These are phyloP conservation scores for Acrocalymma vagum DNA, from an alignment of 2,329 filamentous ascomycete genomes.

Conservation along the genomic window DNA sequence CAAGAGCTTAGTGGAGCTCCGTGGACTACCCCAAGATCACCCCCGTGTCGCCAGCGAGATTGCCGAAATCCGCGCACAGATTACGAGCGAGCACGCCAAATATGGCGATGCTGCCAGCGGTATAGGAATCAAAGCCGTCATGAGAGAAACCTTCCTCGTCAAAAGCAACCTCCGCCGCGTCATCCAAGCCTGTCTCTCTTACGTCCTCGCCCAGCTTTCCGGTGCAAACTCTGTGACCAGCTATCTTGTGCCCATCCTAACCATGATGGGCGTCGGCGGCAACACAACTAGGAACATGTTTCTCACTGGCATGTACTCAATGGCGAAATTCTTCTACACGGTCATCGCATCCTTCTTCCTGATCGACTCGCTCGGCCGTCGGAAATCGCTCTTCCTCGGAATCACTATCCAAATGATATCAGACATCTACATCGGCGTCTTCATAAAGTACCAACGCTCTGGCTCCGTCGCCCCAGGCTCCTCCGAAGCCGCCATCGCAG, in stretches of 20 bases:
- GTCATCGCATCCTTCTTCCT: constrained; percentile 55
- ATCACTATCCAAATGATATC: constrained; percentile 51
- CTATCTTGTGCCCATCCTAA: constrained; percentile 55
- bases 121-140: constrained; percentile 6
- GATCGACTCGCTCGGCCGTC: constrained; percentile 52
- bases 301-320: constrained; percentile 53
- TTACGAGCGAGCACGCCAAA: constrained; percentile 11
- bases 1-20: constrained; percentile 34
- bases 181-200: constrained; percentile 15
- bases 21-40: constrained; percentile 23
- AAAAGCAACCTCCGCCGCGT: constrained; percentile 20
- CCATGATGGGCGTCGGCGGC: constrained; percentile 43
- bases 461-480: too few relatives aligned
- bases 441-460: too few relatives aligned
- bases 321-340: constrained; percentile 55
- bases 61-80: constrained; percentile 10
- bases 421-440: constrained; percentile 52
- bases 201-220: constrained; percentile 50
- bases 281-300: constrained; percentile 47
- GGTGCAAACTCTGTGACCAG: constrained; percentile 56
- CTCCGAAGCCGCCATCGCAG: too few relatives aligned
- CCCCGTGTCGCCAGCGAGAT: constrained; percentile 13
- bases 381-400: constrained; percentile 42
- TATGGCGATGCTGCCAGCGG: constrained; percentile 4
- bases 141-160: constrained; percentile 23